These are phyloP conservation scores for Starmerella gropengiesseri DNA, from an alignment of 805 yeast species.

Conservation along the genomic window DNA sequence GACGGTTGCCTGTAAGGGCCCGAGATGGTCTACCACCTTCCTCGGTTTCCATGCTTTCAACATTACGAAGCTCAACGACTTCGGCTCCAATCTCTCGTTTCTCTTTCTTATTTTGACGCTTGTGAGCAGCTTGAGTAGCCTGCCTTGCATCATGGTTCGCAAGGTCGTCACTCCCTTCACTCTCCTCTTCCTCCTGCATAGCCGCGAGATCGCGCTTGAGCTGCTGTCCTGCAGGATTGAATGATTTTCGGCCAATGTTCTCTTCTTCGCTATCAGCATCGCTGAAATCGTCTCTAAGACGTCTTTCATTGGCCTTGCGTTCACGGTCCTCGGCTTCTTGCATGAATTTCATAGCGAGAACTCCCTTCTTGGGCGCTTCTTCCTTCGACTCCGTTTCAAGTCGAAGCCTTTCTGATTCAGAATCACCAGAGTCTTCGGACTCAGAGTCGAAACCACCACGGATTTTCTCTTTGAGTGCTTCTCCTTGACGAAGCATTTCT, in stretches of 20 bases:
- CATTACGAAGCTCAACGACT: constrained; percentile 5
- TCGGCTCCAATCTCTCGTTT: constrained; percentile 12
- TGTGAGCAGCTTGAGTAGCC: too few relatives aligned
- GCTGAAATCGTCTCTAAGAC: constrained; percentile 28
- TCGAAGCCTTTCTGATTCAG: constrained; percentile 21
- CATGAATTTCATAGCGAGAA: constrained; percentile 93
- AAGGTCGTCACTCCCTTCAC: constrained; percentile 13
- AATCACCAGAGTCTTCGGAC: constrained; percentile 29
- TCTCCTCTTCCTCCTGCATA: constrained; percentile 26
- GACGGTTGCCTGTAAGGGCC: too few relatives aligned
- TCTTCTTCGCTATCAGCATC: constrained; percentile 26
- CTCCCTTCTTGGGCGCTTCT: constrained; percentile 57
- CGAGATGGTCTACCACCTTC: too few relatives aligned
- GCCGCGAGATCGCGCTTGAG: constrained; percentile 23
- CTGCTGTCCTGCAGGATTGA: constrained; percentile 19
- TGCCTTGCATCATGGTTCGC: not conserved
- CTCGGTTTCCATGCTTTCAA: not conserved
- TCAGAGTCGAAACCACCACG: constrained; percentile 51
- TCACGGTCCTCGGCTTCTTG: constrained; percentile 70
- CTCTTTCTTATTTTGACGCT: not conserved
- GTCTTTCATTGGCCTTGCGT: constrained; percentile 46
- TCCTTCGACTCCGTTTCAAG: constrained; percentile 28
- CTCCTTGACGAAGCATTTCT: constrained; percentile 86
- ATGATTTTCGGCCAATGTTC: constrained; percentile 40
- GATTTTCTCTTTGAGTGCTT: constrained; percentile 59